Base-by-base conservation (phyloP, 768 basidiomycete species). In the Suillus alpinus region DNA sequence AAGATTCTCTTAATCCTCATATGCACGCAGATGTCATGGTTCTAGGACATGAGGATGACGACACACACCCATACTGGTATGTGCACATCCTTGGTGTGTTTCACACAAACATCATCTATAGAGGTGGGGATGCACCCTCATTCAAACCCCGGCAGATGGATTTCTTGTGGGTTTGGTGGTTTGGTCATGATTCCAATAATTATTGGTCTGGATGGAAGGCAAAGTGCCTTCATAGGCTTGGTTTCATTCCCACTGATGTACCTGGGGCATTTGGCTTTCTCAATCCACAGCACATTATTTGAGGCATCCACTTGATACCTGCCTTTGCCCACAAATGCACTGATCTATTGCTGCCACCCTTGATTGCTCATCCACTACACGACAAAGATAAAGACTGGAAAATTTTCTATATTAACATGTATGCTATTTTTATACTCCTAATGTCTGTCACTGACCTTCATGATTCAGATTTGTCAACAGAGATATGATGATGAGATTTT, bases 1-100 rank as follows among this genome's bases (percentile, higher is more conserved):
- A 81, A 60, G 81, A 83, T 59, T 61, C 70, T 0, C 66, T 83
- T 57, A 80, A 81, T 47, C 73, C 76, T 6, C 52, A 6, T 8
- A 39, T 2, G 1, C 37, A 39, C 4, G 14, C 37, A 39, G 37
- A 39, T 39, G 14, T 39, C 37, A 39, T 39, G 37, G 37, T 39
- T 39, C 37, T 39, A 3, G 65, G 0, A 76, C 68, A 0, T 69
- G 78, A 56, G 10, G 34, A 0, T 3, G 47, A 61, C 2, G 14
- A 39, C 37, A 39, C 37, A 1, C 70, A 80, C 36, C 76, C 75
- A 0, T 81, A 73, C 47, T 78, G 74, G 76, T 81, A 81, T 66
- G 67, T 52, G 0, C 50, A 52, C 0, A 58, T 71, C 3, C 41
- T 71, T 6, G 46, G 64, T 1, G 59, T 73, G 0, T 57, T 63